A percentile compares a stretch with the other conserved stretches of the same genome.
Evolutionary conservation across 2,329 filamentous ascomycete genomes (phyloP).

Genomic region (Alternaria ethzedia): DNA sequence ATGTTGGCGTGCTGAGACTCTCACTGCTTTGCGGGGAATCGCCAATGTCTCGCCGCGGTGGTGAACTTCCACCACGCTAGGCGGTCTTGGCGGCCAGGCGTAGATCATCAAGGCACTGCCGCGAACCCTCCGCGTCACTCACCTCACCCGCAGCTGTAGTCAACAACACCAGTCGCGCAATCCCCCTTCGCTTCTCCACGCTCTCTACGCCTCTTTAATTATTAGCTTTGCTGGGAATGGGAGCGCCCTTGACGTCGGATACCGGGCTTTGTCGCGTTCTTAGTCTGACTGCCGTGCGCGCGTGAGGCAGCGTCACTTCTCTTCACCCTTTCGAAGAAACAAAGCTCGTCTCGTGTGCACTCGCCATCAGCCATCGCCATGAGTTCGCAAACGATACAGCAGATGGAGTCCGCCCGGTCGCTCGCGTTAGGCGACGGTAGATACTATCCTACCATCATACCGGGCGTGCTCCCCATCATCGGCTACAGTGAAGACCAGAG

Average conservation of each 20-base stretch:
- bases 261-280: conserved; percentile 39
- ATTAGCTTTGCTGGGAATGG: conserved; percentile 40
- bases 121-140: conserved; percentile 10
- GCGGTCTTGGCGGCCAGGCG: conserved; percentile 16
- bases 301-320: conserved; percentile 35
- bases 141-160: conserved; percentile 20
- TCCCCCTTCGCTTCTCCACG: conserved; percentile 27
- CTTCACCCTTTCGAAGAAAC: conserved; percentile 27
- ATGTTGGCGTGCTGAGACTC: conserved; percentile 36
- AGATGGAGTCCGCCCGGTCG: conserved; percentile 88
- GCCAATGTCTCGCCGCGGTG: conserved; percentile 24
- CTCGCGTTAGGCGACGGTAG: conserved; percentile 85
- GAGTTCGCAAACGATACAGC: conserved; percentile 61
- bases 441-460: conserved; percentile 91
- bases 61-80: conserved; percentile 26
- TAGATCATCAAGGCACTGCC: conserved; percentile 17
- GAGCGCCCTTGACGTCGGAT: conserved; percentile 22
- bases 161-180: conserved; percentile 27
- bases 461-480: conserved; percentile 91
- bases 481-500: conserved; percentile 67
- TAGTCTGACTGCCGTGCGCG: conserved; percentile 39
- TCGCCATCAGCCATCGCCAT: conserved; percentile 28
- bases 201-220: conserved; percentile 29
- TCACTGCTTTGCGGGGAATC: conserved; percentile 24
- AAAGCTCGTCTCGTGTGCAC: conserved; percentile 27